These are phyloP conservation scores for Lachancea cidri DNA, from an alignment of 805 yeast species.

Conservation along the genomic window DNA sequence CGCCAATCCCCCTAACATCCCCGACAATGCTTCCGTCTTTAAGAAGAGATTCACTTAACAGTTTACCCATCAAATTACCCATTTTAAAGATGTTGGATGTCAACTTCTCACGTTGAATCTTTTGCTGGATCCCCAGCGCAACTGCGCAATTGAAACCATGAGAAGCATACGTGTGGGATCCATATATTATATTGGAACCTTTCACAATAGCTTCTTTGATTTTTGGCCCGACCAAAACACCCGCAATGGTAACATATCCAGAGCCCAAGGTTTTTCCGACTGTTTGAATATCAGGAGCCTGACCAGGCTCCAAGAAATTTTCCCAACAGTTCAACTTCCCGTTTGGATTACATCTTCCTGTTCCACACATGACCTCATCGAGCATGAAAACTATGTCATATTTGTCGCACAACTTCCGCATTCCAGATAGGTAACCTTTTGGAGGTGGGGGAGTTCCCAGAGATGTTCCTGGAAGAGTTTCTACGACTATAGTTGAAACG, in stretches of 20 bases:
- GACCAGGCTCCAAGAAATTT: slow-evolving; percentile 35
- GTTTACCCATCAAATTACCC: slow-evolving; percentile 41
- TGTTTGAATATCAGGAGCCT: slow-evolving; percentile 43
- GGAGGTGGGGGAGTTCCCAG: slow-evolving; percentile 43
- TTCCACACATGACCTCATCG: slow-evolving; percentile 57
- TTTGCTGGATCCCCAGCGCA: slow-evolving; percentile 43
- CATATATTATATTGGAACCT: slow-evolving; percentile 39
- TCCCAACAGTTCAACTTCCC: slow-evolving; percentile 47
- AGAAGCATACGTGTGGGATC: slow-evolving; percentile 48
- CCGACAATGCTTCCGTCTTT: slow-evolving; percentile 40
- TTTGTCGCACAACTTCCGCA: slow-evolving; percentile 44
- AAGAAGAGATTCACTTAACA: slow-evolving; percentile 33
- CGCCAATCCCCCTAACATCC: slow-evolving; percentile 59
- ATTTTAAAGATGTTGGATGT: slow-evolving; percentile 40
- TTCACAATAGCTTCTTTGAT: slow-evolving; percentile 35
- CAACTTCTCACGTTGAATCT: slow-evolving; percentile 31
- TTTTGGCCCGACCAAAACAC: slow-evolving; percentile 40
- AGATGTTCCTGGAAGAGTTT: slow-evolving; percentile 46
- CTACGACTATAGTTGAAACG: slow-evolving; percentile 40
- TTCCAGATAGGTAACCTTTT: slow-evolving; percentile 44
- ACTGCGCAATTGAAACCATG: slow-evolving; percentile 44
- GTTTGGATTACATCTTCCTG: slow-evolving; percentile 41
- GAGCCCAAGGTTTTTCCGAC: slow-evolving; percentile 47
- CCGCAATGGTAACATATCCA: slow-evolving; percentile 49
- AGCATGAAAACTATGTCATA: slow-evolving; percentile 46